Conservation (phyloP, 2,329 filamentous ascomycete genomes). For the Purpureocillium lavendulum region DNA sequence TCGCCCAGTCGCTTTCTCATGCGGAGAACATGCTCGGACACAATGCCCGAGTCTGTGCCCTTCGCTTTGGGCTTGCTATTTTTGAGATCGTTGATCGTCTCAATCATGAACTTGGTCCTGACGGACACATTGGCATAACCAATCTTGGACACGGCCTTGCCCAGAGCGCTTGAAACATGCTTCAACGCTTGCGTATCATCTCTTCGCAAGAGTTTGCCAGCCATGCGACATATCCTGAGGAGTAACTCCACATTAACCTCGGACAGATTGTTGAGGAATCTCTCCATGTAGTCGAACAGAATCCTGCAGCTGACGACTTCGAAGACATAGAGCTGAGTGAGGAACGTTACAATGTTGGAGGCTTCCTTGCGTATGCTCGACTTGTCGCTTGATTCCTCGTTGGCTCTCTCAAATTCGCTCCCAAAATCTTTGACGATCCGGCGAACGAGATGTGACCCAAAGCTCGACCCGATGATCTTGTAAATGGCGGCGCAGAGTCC, state of each 20-base stretch:
- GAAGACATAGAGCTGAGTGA: slow-evolving; percentile 87
- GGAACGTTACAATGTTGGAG: slow-evolving; percentile 71
- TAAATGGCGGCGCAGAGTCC: slow-evolving; percentile 86
- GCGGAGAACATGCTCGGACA: slow-evolving; percentile 72
- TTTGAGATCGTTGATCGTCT: slow-evolving; percentile 88
- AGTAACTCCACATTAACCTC: slow-evolving; percentile 86
- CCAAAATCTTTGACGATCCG: slow-evolving; percentile 69
- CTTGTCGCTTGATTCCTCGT: slow-evolving; percentile 30
- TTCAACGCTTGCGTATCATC: slow-evolving; percentile 86
- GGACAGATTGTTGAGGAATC: slow-evolving; percentile 65
- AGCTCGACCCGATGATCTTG: slow-evolving; percentile 78
- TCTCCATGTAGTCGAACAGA: slow-evolving; percentile 83
- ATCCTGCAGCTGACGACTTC: slow-evolving; percentile 76
- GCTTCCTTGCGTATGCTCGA: slow-evolving; percentile 24
- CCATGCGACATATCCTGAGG: slow-evolving; percentile 73
- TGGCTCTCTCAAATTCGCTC: slow-evolving; percentile 45
- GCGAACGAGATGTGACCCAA: slow-evolving; percentile 80
- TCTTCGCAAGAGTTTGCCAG: slow-evolving; percentile 72
- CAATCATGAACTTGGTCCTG: slow-evolving; percentile 94
- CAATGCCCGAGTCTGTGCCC: slow-evolving; percentile 59
- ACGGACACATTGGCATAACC: slow-evolving; percentile 69
- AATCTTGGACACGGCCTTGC: slow-evolving; percentile 58
- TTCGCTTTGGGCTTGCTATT: slow-evolving; percentile 84
- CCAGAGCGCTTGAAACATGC: slow-evolving; percentile 75
- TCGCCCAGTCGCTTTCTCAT: slow-evolving; percentile 85